Base-by-base conservation (phyloP, 805 yeast species). In the Zygosaccharomyces lentus region DNA sequence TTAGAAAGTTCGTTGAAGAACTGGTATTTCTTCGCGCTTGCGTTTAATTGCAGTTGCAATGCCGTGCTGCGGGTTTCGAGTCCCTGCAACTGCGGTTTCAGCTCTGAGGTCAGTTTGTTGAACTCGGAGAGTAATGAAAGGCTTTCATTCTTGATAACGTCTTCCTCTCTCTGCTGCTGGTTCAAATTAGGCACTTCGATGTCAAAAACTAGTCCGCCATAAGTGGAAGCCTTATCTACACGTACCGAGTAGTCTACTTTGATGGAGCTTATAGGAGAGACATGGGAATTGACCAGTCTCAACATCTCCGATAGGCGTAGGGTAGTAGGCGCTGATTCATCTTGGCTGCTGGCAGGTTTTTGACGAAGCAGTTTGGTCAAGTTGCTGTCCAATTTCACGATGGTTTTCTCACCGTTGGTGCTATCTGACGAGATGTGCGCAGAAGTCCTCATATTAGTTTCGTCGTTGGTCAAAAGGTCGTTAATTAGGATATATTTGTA, bases 171-270 rank as follows among this genome's bases (percentile, higher is more conserved):
- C 43, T 61, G 63, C 62, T 74, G 40, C 23, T 45, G 30, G n/a
- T 29, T 19, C n/a, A 46, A 24, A 9, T 68, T 65, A 43, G 78
- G 77, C 5, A 85, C 81, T 50, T 78, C 82, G 41, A 93, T 72
- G 61, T 93, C 99, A 47, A 84, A 72, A 5, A 85, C 84, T 2
- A 80, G 70, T 34, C 87, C 95, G 23, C 96, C 96, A 48, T 86
- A 70, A 2, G 91, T 87, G 2, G 87, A 73, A 31, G 89, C 85
- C 52, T 76, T 78, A 47, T 84, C 84, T 1, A 95, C 90, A 58
- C 81, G 77, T 29, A 93, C 76, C 40, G 78, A 80, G 66, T 88
- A 90, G 49, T 83, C 84, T 15, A 93, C 57, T 32, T 75, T 76
- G 29, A 93, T 80, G 19, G 99, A 98, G 49, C 82, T 84, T 10